Evolutionary conservation across 352 stramenopile genomes (phyloP), one percentile per base, ranked within the genome.

Genomic region (Lagenidium giganteum): DNA sequence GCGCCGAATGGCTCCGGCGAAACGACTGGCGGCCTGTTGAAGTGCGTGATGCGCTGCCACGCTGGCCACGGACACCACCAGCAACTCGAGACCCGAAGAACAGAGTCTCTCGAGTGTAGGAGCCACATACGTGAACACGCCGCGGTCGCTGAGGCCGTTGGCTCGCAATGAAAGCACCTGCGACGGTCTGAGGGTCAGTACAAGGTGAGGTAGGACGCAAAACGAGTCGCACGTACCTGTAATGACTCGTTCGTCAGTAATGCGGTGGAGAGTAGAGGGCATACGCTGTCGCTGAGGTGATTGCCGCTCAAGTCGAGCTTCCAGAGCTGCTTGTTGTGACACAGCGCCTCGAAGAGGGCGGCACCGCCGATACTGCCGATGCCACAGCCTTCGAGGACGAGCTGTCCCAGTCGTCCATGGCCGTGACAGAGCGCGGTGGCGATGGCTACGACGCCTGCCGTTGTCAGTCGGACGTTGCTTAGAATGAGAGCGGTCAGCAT

Each of bases 281-380:
- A 85, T 4, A 58, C 54, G 57, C 54, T 61, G 51, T 90, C 74
- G 9, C 58, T 58, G 24, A 90, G 52, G 54, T 81, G 67, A 42
- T 90, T 90, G 30, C 59, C 40, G 42, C 70, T 86, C 17, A 90
- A 45, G 32, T 90, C 77, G 29, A 90, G 59, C 41, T 90, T 90
- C 70, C 77, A 84, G 9, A 90, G 63, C 30, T 47, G 48, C 31
- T 51, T 56, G 31, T 69, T 81, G 59, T 67, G 54, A 3, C 27
- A 47, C 24, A 86, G 42, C 1, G 70, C 67, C 42, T 86, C 71
- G 24, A 64, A 57, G 8, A 90, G 47, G 4, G 70, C 69, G 13
- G 60, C 59, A 8, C 60, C 74, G 13, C 70, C 67, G 11, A 52
- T 51, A 37, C 56, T 87, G 32, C 78, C 73, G 28, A 89, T 52